Evolutionary conservation across 2,329 filamentous ascomycete genomes (phyloP).

Genomic region (Xylariales sp.): DNA sequence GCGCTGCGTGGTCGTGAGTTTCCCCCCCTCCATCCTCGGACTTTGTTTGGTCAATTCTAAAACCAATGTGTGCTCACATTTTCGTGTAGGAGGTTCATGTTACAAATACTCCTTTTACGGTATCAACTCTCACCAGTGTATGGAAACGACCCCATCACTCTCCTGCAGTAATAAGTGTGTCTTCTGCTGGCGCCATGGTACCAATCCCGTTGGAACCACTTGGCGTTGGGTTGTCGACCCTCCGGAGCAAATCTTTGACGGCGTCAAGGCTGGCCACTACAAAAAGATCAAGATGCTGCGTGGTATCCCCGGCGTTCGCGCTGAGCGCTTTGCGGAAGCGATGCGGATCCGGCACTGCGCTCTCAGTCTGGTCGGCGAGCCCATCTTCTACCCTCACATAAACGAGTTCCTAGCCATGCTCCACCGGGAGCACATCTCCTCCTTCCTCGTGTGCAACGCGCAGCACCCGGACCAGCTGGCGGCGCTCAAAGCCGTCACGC

Average conservation of each 20-base stretch:
- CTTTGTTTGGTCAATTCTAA: not conserved
- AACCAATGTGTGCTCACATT: too few species aligned
- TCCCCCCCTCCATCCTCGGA: not conserved
- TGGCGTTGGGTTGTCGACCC: constrained; percentile 97
- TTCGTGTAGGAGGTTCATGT: constrained; percentile 72
- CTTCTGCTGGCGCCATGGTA: constrained; percentile 98
- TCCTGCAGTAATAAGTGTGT: constrained; percentile 98
- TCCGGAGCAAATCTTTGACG: constrained; percentile 82
- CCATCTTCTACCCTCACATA: constrained; percentile 98
- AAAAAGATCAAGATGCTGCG: constrained; percentile 97
- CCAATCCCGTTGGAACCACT: constrained; percentile 92
- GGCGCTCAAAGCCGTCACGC: constrained; percentile 78
- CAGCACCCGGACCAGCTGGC: constrained; percentile 92
- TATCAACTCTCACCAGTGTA: constrained; percentile 93
- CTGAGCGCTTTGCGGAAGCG: constrained; percentile 87
- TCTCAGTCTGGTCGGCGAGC: constrained; percentile 86
- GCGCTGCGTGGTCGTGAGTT: constrained; percentile 73
- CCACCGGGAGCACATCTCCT: constrained; percentile 82
- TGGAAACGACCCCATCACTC: constrained; percentile 94
- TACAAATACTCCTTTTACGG: constrained; percentile 99
- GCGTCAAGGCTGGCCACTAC: constrained; percentile 89
- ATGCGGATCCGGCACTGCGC: constrained; percentile 94
- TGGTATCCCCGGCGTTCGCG: constrained; percentile 86
- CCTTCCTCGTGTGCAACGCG: constrained; percentile 94
- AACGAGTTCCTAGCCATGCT: constrained; percentile 85